Conservation (phyloP, 495 filamentous ascomycete species). For the Neurospora terricola region DNA sequence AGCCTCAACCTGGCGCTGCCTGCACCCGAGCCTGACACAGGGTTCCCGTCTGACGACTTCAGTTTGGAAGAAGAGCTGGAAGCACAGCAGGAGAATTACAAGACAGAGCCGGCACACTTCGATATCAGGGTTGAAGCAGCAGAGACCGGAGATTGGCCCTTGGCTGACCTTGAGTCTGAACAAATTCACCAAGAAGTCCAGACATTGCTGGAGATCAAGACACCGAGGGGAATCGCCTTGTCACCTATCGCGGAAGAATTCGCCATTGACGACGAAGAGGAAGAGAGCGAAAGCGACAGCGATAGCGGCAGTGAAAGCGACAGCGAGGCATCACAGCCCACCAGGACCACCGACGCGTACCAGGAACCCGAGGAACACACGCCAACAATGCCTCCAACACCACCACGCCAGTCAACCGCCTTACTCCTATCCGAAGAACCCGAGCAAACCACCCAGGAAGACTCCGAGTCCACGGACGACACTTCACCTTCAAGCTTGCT, state of each 20-base stretch:
- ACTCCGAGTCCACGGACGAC: neutral
- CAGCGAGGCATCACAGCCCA: neutral
- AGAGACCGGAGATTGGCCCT: neutral
- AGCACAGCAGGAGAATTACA: neutral
- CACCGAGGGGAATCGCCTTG: neutral
- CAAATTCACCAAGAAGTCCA: neutral
- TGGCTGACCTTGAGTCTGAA: neutral
- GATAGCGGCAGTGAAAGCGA: neutral
- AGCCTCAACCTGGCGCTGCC: neutral
- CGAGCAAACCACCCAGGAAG: neutral
- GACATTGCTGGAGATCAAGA: neutral
- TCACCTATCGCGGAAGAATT: neutral
- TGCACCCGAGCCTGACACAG: neutral
- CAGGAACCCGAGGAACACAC: neutral
- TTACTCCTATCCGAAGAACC: neutral
- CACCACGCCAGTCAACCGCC: neutral
- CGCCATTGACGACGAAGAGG: neutral
- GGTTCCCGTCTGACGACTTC: neutral
- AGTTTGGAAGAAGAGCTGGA: neutral
- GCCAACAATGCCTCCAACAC: neutral
- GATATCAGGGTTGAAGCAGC: neutral
- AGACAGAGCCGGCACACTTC: neutral
- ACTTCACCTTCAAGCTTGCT: neutral
- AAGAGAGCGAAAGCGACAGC: neutral
- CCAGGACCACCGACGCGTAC: neutral